These are phyloP conservation scores for Fusarium napiforme DNA, from an alignment of 2,329 filamentous ascomycete species.

Conservation along the genomic window DNA sequence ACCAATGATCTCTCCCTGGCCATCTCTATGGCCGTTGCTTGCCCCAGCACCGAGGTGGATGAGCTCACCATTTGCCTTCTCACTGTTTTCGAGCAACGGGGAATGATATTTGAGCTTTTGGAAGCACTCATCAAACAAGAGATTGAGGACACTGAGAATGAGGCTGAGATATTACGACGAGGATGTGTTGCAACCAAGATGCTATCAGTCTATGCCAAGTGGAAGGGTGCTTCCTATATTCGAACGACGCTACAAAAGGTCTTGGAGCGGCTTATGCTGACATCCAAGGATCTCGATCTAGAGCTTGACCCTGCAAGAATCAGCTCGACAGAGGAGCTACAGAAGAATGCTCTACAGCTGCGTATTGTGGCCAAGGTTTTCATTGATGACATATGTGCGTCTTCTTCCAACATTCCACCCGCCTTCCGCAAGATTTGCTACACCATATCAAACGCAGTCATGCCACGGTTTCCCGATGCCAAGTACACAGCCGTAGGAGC, in stretches of 20 bases:
- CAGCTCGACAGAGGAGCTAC: conserved; percentile 68
- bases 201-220: conserved; percentile 76
- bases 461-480: conserved; percentile 72
- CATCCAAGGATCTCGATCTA: conserved; percentile 73
- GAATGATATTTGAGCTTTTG: conserved; percentile 70
- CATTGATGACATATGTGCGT: conserved; percentile 76
- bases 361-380: conserved; percentile 76
- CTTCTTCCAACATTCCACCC: conserved; percentile 68
- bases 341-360: conserved; percentile 74
- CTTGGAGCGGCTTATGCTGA: conserved; percentile 72
- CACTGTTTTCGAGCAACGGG: conserved; percentile 76
- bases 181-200: conserved; percentile 79
- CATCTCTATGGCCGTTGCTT: conserved; percentile 72
- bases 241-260: conserved; percentile 74
- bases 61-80: conserved; percentile 74
- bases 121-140: conserved; percentile 76
- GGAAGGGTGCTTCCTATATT: conserved; percentile 74
- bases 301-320: conserved; percentile 74
- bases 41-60: conserved; percentile 74
- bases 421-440: conserved; percentile 75
- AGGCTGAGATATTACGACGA: conserved; percentile 73
- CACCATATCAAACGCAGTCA: conserved; percentile 72
- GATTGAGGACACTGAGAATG: conserved; percentile 76
- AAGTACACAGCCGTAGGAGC: conserved; percentile 79
- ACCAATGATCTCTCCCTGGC: conserved; percentile 72